Evolutionary conservation across 371 early-diverging fungal species (phyloP).

Genomic region (Mortierella sp.): DNA sequence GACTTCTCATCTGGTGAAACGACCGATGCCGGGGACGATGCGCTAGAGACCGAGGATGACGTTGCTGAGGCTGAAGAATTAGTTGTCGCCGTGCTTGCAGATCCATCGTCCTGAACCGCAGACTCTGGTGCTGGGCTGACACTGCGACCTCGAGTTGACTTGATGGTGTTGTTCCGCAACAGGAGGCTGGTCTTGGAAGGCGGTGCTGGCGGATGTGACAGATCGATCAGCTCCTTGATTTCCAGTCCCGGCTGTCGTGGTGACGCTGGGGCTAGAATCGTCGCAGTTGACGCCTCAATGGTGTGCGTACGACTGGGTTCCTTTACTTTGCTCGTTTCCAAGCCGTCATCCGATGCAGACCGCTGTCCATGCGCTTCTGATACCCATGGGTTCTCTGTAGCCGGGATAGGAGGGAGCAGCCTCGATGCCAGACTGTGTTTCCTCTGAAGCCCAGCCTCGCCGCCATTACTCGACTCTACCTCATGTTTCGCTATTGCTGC

Average conservation of each 20-base stretch:
- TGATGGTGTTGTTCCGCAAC: slow-evolving; percentile 29
- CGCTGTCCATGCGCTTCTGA: background rate
- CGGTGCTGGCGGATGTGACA: slow-evolving; percentile 28
- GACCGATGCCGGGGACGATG: background rate
- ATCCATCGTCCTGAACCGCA: background rate
- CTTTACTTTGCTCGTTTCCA: background rate
- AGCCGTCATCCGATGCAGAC: background rate
- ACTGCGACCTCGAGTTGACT: background rate
- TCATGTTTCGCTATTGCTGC: background rate
- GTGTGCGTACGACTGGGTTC: background rate
- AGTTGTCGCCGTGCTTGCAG: background rate
- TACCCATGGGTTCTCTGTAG: slow-evolving; percentile 41
- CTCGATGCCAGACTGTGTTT: slow-evolving; percentile 32
- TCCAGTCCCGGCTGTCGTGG: background rate
- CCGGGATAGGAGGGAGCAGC: slow-evolving; percentile 42
- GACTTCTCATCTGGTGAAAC: background rate
- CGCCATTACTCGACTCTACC: background rate
- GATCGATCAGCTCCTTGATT: background rate
- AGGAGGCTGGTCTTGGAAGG: slow-evolving; percentile 46
- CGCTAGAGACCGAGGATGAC: background rate
- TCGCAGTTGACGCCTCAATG: background rate
- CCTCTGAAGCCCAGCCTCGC: slow-evolving; percentile 4
- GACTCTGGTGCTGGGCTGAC: background rate
- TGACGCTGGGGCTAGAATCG: background rate
- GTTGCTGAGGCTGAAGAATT: background rate